phyloP scores from a whole-genome alignment of 2,329 filamentous ascomycete genomes.

The Microdochium bolleyi region DNA sequence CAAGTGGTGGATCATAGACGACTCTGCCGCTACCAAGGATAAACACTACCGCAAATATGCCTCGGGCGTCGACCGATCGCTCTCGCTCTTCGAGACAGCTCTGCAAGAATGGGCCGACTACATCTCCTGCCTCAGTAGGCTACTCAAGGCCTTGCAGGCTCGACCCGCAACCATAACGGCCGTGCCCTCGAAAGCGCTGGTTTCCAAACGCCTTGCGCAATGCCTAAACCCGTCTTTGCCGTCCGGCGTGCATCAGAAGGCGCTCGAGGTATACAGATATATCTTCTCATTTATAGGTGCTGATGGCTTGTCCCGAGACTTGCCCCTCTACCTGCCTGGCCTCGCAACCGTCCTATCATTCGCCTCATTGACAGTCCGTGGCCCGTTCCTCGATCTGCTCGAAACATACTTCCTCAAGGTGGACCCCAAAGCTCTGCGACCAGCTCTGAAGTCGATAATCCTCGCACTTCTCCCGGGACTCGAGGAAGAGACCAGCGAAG shows the following conservation, averaged over 20 bases:
- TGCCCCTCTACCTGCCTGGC: constrained; percentile 83
- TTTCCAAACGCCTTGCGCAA: constrained; percentile 89
- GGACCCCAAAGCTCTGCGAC: constrained; percentile 63
- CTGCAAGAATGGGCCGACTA: constrained; percentile 99
- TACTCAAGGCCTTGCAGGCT: constrained; percentile 88
- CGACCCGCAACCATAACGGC: constrained; percentile 63
- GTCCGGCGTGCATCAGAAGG: constrained; percentile 95
- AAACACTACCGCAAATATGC: constrained; percentile 83
- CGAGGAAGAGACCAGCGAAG: constrained; percentile 94
- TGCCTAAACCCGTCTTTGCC: constrained; percentile 89
- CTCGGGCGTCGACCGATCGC: constrained; percentile 74
- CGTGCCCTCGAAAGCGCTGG: constrained; percentile 73
- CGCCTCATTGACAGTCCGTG: constrained; percentile 84
- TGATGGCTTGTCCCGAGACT: constrained; percentile 71
- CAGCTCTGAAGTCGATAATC: constrained; percentile 84
- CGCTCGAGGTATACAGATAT: constrained; percentile 85
- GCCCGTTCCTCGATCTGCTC: constrained; percentile 75
- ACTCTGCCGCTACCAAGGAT: constrained; percentile 43
- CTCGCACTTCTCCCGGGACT: constrained; percentile 83
- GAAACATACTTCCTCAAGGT: constrained; percentile 73
- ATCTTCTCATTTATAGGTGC: constrained; percentile 81
- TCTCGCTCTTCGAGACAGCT: constrained; percentile 84
- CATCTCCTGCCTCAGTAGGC: constrained; percentile 87
- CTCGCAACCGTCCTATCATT: constrained; percentile 86
- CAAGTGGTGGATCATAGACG: constrained; percentile 31